These are phyloP conservation scores for Pythium grandisporangium DNA, from an alignment of 352 stramenopile species.

Conservation along the genomic window DNA sequence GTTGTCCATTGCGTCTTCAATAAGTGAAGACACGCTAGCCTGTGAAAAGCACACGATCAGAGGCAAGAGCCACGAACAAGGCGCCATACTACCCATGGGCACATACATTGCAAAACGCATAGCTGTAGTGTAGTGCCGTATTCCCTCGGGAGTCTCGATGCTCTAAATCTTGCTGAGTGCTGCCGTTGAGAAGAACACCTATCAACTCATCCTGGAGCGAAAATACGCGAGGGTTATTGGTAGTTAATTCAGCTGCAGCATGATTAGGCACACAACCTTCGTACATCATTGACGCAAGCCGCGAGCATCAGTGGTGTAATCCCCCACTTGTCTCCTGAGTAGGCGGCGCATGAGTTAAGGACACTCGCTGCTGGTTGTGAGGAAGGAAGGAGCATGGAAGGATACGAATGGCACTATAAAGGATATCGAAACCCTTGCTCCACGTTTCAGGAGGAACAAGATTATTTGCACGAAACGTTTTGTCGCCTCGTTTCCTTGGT, in stretches of 20 bases:
- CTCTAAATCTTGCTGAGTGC: constrained; percentile 13
- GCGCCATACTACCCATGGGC: too few species aligned
- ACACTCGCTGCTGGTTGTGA: neutral
- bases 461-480: constrained; percentile 9
- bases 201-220: constrained; percentile 13
- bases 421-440: constrained; percentile 15
- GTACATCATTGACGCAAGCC: constrained; percentile 18
- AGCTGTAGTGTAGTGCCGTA: constrained; percentile 53
- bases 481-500: constrained; percentile 10
- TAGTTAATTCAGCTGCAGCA: too few species aligned
- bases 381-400: neutral
- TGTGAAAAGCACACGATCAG: too few species aligned
- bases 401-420: constrained; percentile 2
- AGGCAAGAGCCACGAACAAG: too few species aligned
- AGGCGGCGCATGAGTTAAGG: constrained; percentile 11
- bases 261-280: neutral
- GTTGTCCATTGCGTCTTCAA: constrained; percentile 11
- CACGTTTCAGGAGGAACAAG: constrained; percentile 22
- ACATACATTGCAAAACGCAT: constrained; percentile 46
- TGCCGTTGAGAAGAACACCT: constrained; percentile 22
- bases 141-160: constrained; percentile 31
- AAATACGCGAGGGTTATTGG: neutral
- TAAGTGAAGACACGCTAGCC: constrained; percentile 8
- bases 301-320: constrained; percentile 60
- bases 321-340: constrained; percentile 35